A percentile compares a stretch with the other conserved stretches of the same genome.
These are phyloP conservation scores for Monilinia polystroma DNA, from an alignment of 2,329 filamentous ascomycete genomes.

Conservation along the genomic window DNA sequence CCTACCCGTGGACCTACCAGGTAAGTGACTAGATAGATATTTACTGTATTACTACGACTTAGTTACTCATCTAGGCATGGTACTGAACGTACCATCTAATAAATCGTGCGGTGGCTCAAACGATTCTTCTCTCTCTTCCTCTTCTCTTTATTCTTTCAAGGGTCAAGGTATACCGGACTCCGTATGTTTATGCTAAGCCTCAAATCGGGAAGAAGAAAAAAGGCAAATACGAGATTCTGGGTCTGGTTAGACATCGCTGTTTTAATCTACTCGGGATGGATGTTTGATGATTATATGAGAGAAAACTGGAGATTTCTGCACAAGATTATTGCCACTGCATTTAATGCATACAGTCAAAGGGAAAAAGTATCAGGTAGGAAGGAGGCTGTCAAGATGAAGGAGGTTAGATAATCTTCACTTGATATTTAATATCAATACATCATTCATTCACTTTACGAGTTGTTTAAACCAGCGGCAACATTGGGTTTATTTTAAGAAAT, in stretches of 20 bases:
- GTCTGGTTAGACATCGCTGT: neutral
- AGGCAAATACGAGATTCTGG: neutral
- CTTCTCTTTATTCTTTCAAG: neutral
- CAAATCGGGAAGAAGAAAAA: neutral
- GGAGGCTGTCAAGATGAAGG: too few relatives aligned
- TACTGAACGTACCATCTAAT: too few relatives aligned
- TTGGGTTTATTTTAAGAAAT: conserved; percentile 12
- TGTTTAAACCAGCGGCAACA: neutral
- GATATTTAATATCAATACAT: too few relatives aligned
- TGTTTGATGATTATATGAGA: neutral
- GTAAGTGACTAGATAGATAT: too few relatives aligned
- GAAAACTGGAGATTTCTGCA: neutral
- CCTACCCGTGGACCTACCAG: too few relatives aligned
- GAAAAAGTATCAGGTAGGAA: too few relatives aligned
- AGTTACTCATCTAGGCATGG: too few relatives aligned
- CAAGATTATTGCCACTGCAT: conserved; percentile 1
- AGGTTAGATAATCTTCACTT: neutral
- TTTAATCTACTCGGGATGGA: neutral
- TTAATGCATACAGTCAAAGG: too few relatives aligned
- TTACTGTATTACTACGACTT: too few relatives aligned
- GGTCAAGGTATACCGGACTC: neutral
- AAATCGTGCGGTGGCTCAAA: neutral
- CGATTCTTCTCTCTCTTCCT: too few relatives aligned
- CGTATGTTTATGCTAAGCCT: neutral
- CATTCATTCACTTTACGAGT: neutral